Percentiles rank a stretch among this genome's conserved stretches.
Conservation (phyloP, 1,284 basidiomycete genomes). For the Ceratobasidium sp. region DNA sequence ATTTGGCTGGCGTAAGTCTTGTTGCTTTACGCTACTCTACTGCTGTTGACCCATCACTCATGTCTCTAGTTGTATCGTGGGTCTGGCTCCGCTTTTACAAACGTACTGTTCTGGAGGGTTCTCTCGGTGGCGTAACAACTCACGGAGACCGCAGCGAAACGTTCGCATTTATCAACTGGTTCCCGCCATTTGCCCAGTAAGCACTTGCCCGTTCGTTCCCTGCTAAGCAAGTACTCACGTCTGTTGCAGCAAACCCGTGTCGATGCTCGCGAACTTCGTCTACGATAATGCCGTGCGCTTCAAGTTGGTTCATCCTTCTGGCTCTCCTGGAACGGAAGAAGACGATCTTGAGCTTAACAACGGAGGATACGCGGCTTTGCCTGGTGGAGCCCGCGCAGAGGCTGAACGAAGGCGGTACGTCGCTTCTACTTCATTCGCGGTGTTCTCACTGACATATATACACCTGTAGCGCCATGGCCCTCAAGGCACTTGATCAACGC, state of each 20-base stretch:
- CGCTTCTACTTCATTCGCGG: not conserved
- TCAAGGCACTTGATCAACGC: slow-evolving; percentile 95
- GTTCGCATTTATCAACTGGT: slow-evolving; percentile 96
- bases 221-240: slow-evolving; percentile 39
- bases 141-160: slow-evolving; percentile 96
- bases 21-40: not conserved
- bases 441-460: too few species aligned
- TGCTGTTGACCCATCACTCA: not conserved
- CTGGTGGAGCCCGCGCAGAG: slow-evolving; percentile 88
- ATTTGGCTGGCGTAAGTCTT: slow-evolving; percentile 81
- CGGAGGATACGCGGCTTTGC: slow-evolving; percentile 77
- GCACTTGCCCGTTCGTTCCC: slow-evolving; percentile 50
- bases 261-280: slow-evolving; percentile 73
- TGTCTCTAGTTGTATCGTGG: slow-evolving; percentile 77
- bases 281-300: slow-evolving; percentile 69
- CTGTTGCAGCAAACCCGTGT: slow-evolving; percentile 67
- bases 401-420: slow-evolving; percentile 89
- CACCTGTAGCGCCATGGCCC: slow-evolving; percentile 86
- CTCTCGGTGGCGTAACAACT: slow-evolving; percentile 60
- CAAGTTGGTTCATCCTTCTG: slow-evolving; percentile 79
- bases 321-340: slow-evolving; percentile 52
- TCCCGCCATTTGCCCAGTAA: slow-evolving; percentile 92
- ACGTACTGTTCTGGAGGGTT: slow-evolving; percentile 63
- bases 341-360: slow-evolving; percentile 68
- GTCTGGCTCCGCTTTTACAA: slow-evolving; percentile 97